phyloP scores from a whole-genome alignment of 164 flowering plant species.

The Sedum album region DNA sequence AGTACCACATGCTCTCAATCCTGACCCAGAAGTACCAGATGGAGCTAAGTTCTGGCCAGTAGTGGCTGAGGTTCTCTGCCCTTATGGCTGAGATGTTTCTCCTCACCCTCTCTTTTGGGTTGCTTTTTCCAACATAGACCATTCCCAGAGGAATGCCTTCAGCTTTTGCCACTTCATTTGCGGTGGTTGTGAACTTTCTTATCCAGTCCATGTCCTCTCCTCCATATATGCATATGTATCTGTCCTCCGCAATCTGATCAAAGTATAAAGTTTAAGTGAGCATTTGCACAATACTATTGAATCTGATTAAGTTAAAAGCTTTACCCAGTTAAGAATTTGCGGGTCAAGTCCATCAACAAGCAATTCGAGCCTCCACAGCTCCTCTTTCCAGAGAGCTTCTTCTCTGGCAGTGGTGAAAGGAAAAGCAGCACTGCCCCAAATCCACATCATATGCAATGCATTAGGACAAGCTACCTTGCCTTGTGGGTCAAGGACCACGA shows the following conservation, averaged over 20 bases:
- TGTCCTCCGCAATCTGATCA: constrained; percentile 30
- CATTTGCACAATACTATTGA: not conserved
- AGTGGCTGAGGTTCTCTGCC: constrained; percentile 18
- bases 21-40: constrained; percentile 25
- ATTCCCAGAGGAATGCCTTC: constrained; percentile 11
- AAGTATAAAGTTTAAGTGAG: not conserved
- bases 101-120: constrained; percentile 13
- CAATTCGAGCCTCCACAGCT: constrained; percentile 37
- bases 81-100: constrained; percentile 12
- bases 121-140: constrained; percentile 14
- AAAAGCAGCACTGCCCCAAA: constrained; percentile 44
- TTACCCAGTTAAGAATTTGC: constrained; percentile 35
- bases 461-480: constrained; percentile 33
- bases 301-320: not conserved
- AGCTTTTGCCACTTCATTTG: not conserved
- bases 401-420: constrained; percentile 39
- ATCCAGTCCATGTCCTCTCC: constrained; percentile 45
- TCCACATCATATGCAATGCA: constrained; percentile 52
- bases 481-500: constrained; percentile 43
- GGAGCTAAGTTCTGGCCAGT: constrained; percentile 12
- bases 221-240: constrained; percentile 37
- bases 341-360: constrained; percentile 37
- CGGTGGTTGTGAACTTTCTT: constrained; percentile 13
- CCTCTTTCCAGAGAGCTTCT: constrained; percentile 37
- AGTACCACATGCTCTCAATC: constrained; percentile 25